A percentile compares a stretch with the other conserved stretches of the same genome.
Conservation (phyloP, 345 rosid species). For the Eucalyptus regnans region DNA sequence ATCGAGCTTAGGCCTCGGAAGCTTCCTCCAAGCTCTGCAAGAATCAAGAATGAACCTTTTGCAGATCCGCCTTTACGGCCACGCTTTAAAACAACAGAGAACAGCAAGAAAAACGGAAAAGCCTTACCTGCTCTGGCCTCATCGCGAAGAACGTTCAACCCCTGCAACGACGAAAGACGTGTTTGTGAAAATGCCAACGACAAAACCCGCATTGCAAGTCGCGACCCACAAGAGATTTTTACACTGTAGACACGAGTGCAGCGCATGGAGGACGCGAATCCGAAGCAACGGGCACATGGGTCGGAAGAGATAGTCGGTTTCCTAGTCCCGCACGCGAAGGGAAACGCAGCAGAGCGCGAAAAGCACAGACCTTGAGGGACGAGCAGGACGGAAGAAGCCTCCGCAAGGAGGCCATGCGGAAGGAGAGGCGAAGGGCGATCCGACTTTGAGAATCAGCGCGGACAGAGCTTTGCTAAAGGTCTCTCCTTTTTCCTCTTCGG, state of each 20-base stretch:
- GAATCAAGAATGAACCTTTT: neutral
- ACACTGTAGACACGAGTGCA: neutral
- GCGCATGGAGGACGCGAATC: neutral
- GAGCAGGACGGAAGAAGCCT: slow-evolving; percentile 10
- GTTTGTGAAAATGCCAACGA: neutral
- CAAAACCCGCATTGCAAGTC: neutral
- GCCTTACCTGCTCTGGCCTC: neutral
- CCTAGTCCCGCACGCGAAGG: neutral
- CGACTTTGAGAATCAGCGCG: neutral
- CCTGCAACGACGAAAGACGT: neutral
- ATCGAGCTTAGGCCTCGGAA: slow-evolving; percentile 13
- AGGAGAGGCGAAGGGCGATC: neutral
- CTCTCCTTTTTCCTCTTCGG: neutral
- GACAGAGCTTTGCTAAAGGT: neutral
- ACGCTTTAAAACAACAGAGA: neutral
- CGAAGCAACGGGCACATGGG: neutral
- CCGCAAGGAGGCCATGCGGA: slow-evolving; percentile 24
- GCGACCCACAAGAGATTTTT: neutral
- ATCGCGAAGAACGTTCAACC: neutral
- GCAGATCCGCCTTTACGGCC: neutral
- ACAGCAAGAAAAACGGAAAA: neutral
- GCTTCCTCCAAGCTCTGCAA: slow-evolving; percentile 18
- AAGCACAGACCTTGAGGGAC: neutral
- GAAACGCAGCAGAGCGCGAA: neutral
- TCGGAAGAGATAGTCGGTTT: neutral